These are phyloP conservation scores for Penicillium longicatenatum DNA, from an alignment of 495 filamentous ascomycete species.

Conservation along the genomic window DNA sequence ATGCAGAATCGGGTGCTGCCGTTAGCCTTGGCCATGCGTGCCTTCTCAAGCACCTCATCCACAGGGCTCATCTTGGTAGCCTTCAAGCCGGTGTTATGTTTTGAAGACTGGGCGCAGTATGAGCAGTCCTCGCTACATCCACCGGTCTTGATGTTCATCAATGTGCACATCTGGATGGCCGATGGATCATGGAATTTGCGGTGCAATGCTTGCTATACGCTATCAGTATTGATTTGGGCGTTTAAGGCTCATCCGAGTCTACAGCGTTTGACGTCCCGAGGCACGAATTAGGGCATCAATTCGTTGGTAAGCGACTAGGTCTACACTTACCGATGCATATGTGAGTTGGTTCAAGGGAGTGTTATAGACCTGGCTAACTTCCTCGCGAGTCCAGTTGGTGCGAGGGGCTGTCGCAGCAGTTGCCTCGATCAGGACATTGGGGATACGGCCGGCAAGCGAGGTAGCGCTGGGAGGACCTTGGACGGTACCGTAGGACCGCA, in stretches of 20 bases:
- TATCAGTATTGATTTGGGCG: constrained; percentile 2
- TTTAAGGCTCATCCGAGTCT: constrained; percentile 3
- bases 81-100: constrained; percentile 74
- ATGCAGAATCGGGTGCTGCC: constrained; percentile 88
- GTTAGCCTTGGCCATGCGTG: constrained; percentile 72
- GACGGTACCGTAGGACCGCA: constrained; percentile 47
- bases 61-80: constrained; percentile 76
- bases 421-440: constrained; percentile 51
- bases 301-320: not conserved
- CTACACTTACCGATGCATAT: constrained; percentile 64
- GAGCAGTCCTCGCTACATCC: constrained; percentile 86
- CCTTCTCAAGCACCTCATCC: constrained; percentile 74
- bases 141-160: constrained; percentile 95
- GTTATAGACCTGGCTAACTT: constrained; percentile 74
- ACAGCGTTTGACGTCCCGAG: not conserved
- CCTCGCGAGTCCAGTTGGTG: constrained; percentile 75
- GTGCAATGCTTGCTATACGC: constrained; percentile 65
- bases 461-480: constrained; percentile 39
- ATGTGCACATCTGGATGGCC: constrained; percentile 82
- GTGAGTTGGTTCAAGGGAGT: constrained; percentile 76
- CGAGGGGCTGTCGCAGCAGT: constrained; percentile 58
- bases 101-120: constrained; percentile 85
- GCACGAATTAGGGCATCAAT: not conserved
- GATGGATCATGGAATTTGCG: constrained; percentile 78
- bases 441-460: constrained; percentile 37